Percentiles rank a stretch among this genome's conserved stretches.
These are phyloP conservation scores for Solanum bukasovii DNA, from an alignment of 257 asterid genomes.

Conservation along the genomic window DNA sequence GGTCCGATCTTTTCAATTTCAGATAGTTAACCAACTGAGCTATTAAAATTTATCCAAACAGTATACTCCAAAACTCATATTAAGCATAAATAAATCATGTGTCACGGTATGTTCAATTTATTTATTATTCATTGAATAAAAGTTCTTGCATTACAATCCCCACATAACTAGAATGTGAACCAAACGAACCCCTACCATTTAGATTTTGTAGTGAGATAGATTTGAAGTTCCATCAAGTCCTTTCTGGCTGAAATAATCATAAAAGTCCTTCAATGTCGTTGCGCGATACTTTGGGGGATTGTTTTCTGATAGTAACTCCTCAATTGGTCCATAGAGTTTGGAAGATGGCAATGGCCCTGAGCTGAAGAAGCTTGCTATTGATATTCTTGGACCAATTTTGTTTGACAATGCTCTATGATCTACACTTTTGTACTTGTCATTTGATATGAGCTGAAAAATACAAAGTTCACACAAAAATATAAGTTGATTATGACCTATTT, in stretches of 20 bases:
- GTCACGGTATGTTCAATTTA: not conserved
- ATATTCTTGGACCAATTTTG: slow-evolving; percentile 39
- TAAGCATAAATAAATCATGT: not conserved
- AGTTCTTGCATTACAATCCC: not conserved
- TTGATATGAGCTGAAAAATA: slow-evolving; percentile 39
- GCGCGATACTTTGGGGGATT: slow-evolving; percentile 48
- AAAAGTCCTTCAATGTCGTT: slow-evolving; percentile 39
- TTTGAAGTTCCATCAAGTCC: slow-evolving; percentile 52
- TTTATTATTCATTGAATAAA: not conserved
- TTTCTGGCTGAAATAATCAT: slow-evolving; percentile 12
- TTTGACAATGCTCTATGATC: slow-evolving; percentile 54
- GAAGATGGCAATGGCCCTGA: slow-evolving; percentile 25
- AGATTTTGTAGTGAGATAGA: slow-evolving; percentile 40
- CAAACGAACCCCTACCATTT: not conserved
- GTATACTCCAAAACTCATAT: not conserved
- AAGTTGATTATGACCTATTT: not conserved
- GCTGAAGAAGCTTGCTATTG: slow-evolving; percentile 55
- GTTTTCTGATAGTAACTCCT: slow-evolving; percentile 39
- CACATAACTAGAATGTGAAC: not conserved
- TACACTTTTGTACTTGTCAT: slow-evolving; percentile 49
- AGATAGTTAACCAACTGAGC: not conserved
- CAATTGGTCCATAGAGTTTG: slow-evolving; percentile 38
- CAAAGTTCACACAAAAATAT: not conserved
- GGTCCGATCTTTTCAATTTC: too few relatives aligned
- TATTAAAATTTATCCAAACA: not conserved